Base-by-base conservation (phyloP, 2,329 filamentous ascomycete genomes). In the Sordariomycetes sp. region DNA sequence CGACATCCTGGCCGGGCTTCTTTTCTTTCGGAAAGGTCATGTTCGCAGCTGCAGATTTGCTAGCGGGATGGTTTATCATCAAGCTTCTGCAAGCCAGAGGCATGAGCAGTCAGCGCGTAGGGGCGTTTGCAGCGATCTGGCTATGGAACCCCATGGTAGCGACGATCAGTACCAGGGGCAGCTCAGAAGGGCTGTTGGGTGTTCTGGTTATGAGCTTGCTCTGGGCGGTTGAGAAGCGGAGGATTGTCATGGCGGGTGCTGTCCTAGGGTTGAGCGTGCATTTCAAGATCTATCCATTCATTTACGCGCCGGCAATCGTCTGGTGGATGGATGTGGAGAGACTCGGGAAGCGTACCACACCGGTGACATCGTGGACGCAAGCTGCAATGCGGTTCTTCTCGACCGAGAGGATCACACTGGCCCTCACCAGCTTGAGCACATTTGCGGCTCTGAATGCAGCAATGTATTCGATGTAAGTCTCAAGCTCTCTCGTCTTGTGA, bases 251-350 rank as follows among this genome's bases (percentile, higher is more conserved):
- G 8, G 82, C 87, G 0, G 90, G 85, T 0, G 43, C 79, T 3
- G 56, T 96, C 20, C 66, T 98, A 3, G 92, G 92, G 0, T 60
- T 94, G 19, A 77, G 77, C 2, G 88, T 96, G 18, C 92, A 98
- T 60, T 93, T 98, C 63, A 98, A 98, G 68, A 96, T 98, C 40
- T 98, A 98, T 50, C 92, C 92, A 0, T 94, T 96, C 57, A 86
- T 98, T 39, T 98, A 98, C 57, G 90, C 85, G 3, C 75, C 80
- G 0, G 79, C 82, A 4, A 79, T 92, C 27, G 57, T 86, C 5
- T 87, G 82, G 80, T 88, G 81, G 81, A 75, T 90, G 62, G 82
- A 85, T 44, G 61, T 60, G 3, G 68, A 71, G 42, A 57, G 54
- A 18, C 55, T 72, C 38, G 46, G 50, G 8, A 44, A 42, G 21